Evolutionary conservation across 129 eudicot genomes (phyloP).

Genomic region (Calendula officinalis): DNA sequence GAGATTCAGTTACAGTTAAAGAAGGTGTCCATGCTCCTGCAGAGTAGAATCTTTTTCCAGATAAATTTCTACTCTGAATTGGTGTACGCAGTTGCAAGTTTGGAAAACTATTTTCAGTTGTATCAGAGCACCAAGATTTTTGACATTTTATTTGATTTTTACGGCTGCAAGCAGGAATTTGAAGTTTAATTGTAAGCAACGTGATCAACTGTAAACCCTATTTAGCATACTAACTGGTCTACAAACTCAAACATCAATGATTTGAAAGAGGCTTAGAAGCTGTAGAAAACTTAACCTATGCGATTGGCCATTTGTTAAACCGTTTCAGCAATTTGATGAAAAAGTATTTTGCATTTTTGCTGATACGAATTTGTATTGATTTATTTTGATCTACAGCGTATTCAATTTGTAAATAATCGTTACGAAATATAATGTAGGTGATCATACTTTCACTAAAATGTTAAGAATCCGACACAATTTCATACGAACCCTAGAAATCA

Average conservation of each 20-base stretch:
- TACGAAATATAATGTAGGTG: background rate
- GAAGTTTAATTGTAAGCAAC: background rate
- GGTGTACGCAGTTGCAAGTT: conserved; percentile 30
- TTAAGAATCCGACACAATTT: background rate
- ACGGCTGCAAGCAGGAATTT: conserved; percentile 20
- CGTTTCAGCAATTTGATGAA: background rate
- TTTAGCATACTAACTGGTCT: background rate
- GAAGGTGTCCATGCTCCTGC: conserved; percentile 37
- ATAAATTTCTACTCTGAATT: conserved; percentile 14
- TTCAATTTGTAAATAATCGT: background rate
- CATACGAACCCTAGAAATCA: conserved; percentile 8
- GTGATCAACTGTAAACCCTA: conserved; percentile 1
- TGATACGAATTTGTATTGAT: background rate
- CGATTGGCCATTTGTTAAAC: background rate
- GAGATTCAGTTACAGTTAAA: conserved; percentile 34
- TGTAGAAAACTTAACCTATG: no score
- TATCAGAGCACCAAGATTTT: conserved; percentile 18
- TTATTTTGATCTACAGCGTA: conserved; percentile 4
- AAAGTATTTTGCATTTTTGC: background rate
- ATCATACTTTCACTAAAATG: no score
- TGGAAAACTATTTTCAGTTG: conserved; percentile 31
- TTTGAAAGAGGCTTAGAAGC: background rate
- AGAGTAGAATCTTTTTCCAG: conserved; percentile 40
- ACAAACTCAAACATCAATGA: background rate
- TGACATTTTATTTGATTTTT: conserved; percentile 25